Percentiles rank a stretch among this genome's conserved stretches.
Evolutionary conservation across 495 filamentous ascomycete species (phyloP).

Genomic region (Neurospora hispaniola): DNA sequence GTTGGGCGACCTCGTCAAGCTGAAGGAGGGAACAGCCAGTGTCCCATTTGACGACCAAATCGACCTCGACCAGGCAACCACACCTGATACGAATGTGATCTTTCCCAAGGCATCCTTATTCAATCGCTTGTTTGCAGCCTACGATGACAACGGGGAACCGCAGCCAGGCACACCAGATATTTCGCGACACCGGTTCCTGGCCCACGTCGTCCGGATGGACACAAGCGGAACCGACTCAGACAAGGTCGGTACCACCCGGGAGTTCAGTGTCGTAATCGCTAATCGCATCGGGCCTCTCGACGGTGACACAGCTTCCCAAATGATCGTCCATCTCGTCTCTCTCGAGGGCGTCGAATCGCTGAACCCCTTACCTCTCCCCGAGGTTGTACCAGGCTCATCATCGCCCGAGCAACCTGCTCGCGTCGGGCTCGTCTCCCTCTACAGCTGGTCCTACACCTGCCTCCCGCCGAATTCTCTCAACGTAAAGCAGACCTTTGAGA

Average conservation of each 20-base stretch:
- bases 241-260: neutral
- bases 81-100: neutral
- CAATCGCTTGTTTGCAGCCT: neutral
- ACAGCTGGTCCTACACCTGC: slow-evolving; percentile 35
- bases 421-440: slow-evolving; percentile 31
- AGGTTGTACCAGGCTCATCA: neutral
- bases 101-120: neutral
- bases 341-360: slow-evolving; percentile 17
- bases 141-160: neutral
- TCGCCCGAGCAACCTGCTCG: neutral
- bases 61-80: neutral
- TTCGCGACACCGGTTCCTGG: slow-evolving; percentile 20
- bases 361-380: neutral
- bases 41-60: neutral
- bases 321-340: slow-evolving; percentile 27
- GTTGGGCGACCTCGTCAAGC: neutral
- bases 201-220: slow-evolving; percentile 37
- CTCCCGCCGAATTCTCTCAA: slow-evolving; percentile 27
- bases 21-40: neutral
- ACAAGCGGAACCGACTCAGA: slow-evolving; percentile 7
- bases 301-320: neutral
- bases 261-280: neutral
- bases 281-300: neutral
- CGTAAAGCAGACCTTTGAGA: slow-evolving; percentile 16
- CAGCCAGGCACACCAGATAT: neutral